Percentiles rank a stretch among this genome's conserved stretches.
These are phyloP conservation scores for Lactifluus piperatus DNA, from an alignment of 768 basidiomycete genomes.

Conservation along the genomic window DNA sequence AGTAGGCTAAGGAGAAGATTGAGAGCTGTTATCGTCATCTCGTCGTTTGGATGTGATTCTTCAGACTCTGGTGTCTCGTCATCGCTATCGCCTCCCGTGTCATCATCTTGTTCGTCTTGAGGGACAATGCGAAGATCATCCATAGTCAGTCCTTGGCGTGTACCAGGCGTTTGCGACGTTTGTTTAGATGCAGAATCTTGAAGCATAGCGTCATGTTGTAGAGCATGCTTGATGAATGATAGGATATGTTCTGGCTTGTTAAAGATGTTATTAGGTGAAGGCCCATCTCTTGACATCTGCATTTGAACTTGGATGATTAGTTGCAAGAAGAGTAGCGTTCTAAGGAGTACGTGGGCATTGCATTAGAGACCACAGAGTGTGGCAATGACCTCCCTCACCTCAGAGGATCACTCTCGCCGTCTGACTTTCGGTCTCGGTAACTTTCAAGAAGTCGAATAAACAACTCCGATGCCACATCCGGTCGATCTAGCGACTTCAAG, in stretches of 20 bases:
- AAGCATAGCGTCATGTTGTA: constrained; percentile 34
- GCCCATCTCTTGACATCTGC: constrained; percentile 43
- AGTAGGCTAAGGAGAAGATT: constrained; percentile 76
- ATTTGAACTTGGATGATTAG: constrained; percentile 77
- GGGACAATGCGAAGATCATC: constrained; percentile 32
- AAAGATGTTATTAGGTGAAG: constrained; percentile 48
- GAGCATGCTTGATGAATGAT: constrained; percentile 73
- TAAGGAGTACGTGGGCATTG: constrained; percentile 23
- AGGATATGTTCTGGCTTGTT: constrained; percentile 64
- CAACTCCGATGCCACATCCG: constrained; percentile 62
- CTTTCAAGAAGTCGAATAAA: constrained; percentile 68
- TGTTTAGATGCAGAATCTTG: constrained; percentile 8
- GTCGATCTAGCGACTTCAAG: constrained; percentile 53
- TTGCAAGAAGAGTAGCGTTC: constrained; percentile 68
- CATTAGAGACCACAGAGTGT: neutral
- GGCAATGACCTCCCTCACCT: constrained; percentile 32
- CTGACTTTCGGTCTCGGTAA: constrained; percentile 42
- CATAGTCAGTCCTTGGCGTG: constrained; percentile 24
- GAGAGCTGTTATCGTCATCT: constrained; percentile 69
- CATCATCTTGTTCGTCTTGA: constrained; percentile 28
- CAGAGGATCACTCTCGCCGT: constrained; percentile 39
- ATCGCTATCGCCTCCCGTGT: constrained; percentile 30
- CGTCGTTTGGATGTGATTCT: constrained; percentile 37
- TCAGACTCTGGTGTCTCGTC: constrained; percentile 46
- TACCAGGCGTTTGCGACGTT: neutral